Evolutionary conservation across 371 early-diverging fungal genomes (phyloP).

Genomic region (Mucor mucedo): DNA sequence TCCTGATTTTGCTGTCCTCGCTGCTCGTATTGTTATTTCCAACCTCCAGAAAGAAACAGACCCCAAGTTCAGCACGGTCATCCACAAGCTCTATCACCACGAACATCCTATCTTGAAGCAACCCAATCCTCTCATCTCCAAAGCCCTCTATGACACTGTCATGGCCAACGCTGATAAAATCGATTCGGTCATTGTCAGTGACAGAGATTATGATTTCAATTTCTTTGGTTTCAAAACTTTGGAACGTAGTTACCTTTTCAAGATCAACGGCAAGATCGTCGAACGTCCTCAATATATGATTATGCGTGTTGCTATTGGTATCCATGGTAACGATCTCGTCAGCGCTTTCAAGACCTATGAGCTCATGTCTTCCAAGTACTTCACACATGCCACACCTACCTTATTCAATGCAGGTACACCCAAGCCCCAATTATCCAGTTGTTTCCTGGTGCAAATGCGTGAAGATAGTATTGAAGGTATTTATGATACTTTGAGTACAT

Average conservation of each 20-base stretch:
- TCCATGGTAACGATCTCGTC: constrained; percentile 95
- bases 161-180: constrained; percentile 81
- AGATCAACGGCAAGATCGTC: constrained; percentile 79
- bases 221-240: constrained; percentile 99
- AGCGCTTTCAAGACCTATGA: constrained; percentile 97
- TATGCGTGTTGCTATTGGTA: constrained; percentile 98
- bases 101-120: constrained; percentile 90
- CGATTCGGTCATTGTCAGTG: constrained; percentile 92
- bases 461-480: constrained; percentile 99
- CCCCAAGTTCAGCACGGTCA: constrained; percentile 88
- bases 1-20: constrained; percentile 97
- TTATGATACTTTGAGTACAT: constrained; percentile 96
- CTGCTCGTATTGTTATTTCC: constrained; percentile 97
- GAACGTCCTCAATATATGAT: constrained; percentile 99
- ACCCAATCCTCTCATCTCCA: constrained; percentile 87
- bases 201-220: constrained; percentile 96
- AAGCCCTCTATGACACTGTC: constrained; percentile 75
- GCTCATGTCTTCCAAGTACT: constrained; percentile 93
- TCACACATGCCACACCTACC: constrained; percentile 99
- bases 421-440: constrained; percentile 94
- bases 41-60: constrained; percentile 98
- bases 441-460: constrained; percentile 96
- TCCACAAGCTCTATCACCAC: constrained; percentile 87
- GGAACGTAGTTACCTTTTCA: constrained; percentile 94
- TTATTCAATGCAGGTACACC: constrained; percentile 99